Conservation (phyloP, 768 basidiomycete genomes). For the Tulasnella sp. region DNA sequence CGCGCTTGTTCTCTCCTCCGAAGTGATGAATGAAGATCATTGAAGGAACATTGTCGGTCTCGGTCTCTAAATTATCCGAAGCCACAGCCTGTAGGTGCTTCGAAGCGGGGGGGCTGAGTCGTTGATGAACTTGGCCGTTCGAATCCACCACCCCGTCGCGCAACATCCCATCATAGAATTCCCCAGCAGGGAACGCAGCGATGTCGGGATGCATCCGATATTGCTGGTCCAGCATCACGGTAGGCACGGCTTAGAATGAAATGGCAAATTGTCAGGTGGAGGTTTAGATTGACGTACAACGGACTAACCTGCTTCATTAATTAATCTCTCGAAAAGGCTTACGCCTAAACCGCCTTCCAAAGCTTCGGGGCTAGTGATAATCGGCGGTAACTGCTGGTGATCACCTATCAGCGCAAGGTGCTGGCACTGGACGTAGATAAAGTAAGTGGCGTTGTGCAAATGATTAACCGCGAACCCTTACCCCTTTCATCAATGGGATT, state of each 20-base stretch:
- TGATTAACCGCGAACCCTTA: slow-evolving; percentile 43
- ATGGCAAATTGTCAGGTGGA: background rate
- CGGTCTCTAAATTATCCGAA: slow-evolving; percentile 48
- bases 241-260: slow-evolving; percentile 49
- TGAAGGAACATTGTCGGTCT: slow-evolving; percentile 38
- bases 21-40: slow-evolving; percentile 75
- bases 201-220: slow-evolving; percentile 95
- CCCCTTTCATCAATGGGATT: slow-evolving; percentile 91
- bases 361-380: slow-evolving; percentile 76
- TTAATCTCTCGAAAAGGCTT: slow-evolving; percentile 85
- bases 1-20: slow-evolving; percentile 61
- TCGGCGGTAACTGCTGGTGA: slow-evolving; percentile 91
- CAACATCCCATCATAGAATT: slow-evolving; percentile 73
- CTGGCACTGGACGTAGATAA: slow-evolving; percentile 50
- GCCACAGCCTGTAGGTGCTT: slow-evolving; percentile 30
- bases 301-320: slow-evolving; percentile 70
- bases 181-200: slow-evolving; percentile 76
- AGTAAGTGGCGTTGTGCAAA: background rate
- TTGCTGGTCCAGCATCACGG: slow-evolving; percentile 89
- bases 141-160: slow-evolving; percentile 70
- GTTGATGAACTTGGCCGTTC: slow-evolving; percentile 47
- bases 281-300: background rate
- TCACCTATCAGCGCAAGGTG: slow-evolving; percentile 93
- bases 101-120: slow-evolving; percentile 59
- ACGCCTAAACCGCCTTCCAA: slow-evolving; percentile 65